These are phyloP conservation scores for Halteria grandinella DNA, from an alignment of 73 alveolate genomes.

Conservation along the genomic window DNA sequence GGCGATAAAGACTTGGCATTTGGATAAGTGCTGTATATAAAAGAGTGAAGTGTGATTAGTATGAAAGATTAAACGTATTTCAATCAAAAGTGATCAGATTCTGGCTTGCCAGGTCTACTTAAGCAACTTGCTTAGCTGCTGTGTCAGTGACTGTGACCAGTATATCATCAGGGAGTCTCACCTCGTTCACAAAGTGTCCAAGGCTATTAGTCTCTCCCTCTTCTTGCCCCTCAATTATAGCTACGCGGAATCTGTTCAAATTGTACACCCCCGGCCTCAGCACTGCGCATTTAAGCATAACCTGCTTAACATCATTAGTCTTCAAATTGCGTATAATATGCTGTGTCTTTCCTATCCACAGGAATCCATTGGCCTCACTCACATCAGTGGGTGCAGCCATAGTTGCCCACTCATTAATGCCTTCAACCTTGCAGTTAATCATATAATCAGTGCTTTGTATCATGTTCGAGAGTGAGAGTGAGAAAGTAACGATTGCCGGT, in stretches of 20 bases:
- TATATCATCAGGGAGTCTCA: slow-evolving; percentile 33
- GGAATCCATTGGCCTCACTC: slow-evolving; percentile 22
- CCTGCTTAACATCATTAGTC: slow-evolving; percentile 24
- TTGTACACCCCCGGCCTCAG: slow-evolving; percentile 38
- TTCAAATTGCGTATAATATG: background rate
- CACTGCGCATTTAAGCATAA: slow-evolving; percentile 11
- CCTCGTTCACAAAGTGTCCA: slow-evolving; percentile 31
- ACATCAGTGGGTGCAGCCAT: slow-evolving; percentile 29
- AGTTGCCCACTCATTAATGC: slow-evolving; percentile 36
- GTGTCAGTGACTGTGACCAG: slow-evolving; percentile 10
- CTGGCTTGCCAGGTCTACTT: no score
- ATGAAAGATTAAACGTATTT: no score
- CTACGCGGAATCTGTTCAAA: slow-evolving; percentile 11
- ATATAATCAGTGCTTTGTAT: background rate
- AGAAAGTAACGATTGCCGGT: background rate
- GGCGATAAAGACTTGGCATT: no score
- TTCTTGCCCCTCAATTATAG: background rate
- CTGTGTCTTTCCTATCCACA: slow-evolving; percentile 47
- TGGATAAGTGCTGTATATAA: no score
- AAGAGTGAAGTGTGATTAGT: no score
- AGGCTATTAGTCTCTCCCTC: background rate
- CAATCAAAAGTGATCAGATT: no score
- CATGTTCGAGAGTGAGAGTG: slow-evolving; percentile 21
- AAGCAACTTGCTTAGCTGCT: no score
- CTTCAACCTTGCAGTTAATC: slow-evolving; percentile 9